Percentiles rank a stretch among this genome's conserved stretches.
Evolutionary conservation across 2,329 filamentous ascomycete genomes (phyloP).

Genomic region (Berkeleyomyces basicola): DNA sequence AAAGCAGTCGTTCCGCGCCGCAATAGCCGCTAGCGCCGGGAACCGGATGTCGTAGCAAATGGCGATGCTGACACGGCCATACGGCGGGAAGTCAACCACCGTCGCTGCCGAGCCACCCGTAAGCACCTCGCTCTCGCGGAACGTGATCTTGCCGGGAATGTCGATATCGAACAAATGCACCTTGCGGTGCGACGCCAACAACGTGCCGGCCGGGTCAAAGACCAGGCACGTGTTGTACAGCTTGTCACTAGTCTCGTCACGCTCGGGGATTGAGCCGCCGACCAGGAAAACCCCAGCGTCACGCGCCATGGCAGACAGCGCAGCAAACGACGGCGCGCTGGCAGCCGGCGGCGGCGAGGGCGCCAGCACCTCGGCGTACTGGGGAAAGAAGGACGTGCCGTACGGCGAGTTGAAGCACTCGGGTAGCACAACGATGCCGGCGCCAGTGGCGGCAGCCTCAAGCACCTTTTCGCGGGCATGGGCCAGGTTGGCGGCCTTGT

Average conservation of each 20-base stretch:
- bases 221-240: conserved; percentile 86
- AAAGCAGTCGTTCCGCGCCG: conserved; percentile 73
- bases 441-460: conserved; percentile 58
- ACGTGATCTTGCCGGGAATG: conserved; percentile 86
- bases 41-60: conserved; percentile 99
- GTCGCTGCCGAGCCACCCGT: conserved; percentile 74
- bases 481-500: conserved; percentile 72
- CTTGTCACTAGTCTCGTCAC: conserved; percentile 35
- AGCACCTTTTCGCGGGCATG: conserved; percentile 70
- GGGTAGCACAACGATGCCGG: conserved; percentile 77
- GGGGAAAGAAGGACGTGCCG: conserved; percentile 74
- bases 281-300: conserved; percentile 69
- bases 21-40: conserved; percentile 80
- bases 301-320: conserved; percentile 60
- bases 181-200: conserved; percentile 83
- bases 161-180: conserved; percentile 95
- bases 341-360: conserved; percentile 48
- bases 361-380: conserved; percentile 79
- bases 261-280: conserved; percentile 85
- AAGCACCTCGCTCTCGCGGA: conserved; percentile 80
- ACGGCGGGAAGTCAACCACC: conserved; percentile 70
- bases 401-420: conserved; percentile 99
- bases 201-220: conserved; percentile 60
- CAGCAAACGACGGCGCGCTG: conserved; percentile 70
- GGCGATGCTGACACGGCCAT: conserved; percentile 71